Base-by-base conservation (phyloP, 345 rosid species). In the Salix dunnii region DNA sequence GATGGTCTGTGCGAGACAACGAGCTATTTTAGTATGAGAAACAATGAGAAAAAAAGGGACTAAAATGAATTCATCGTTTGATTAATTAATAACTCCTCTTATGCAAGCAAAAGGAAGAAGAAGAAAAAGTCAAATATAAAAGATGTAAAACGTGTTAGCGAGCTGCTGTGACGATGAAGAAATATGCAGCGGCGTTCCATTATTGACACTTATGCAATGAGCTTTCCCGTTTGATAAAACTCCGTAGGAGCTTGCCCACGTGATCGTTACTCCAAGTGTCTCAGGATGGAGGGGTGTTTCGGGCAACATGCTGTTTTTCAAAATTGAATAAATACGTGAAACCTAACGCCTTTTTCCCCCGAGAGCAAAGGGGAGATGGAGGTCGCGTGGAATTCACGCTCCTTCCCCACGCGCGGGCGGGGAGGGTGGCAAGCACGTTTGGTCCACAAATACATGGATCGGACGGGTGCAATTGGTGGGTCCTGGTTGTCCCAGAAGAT, bases 391-490 rank as follows among this genome's bases (percentile, higher is more conserved):
- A 20, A 1, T 23, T 3, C 48, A 83, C 86, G 77, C 80, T 65
- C 86, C 0, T 21, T 3, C n/a, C 33, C 33, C 68, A 78, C 76
- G 79, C 76, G 70, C 79, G 60, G 60, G 2, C 18, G 13, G 38
- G 43, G 77, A 70, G 74, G 79, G 88, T 83, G 86, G 81, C 79
- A 3, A 75, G 64, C 82, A 75, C 70, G 43, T 67, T 16, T 79
- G 77, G 72, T 84, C 88, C 85, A 75, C 77, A 11, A 4, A 35
- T 74, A 63, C 79, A 27, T 73, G 80, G 81, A 80, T 80, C 78
- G 78, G 82, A 80, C 76, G 68, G 72, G 43, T 49, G 77, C 65
- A 64, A 80, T 53, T 35, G 2, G 38, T 3, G 38, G 79, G 72
- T 42, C 75, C 74, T 58, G 7, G 10, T 42, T 7, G 17, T 40